Percentiles rank a stretch among this genome's conserved stretches.
phyloP scores from a whole-genome alignment of 106 monocot species.

The Allium fistulosum region DNA sequence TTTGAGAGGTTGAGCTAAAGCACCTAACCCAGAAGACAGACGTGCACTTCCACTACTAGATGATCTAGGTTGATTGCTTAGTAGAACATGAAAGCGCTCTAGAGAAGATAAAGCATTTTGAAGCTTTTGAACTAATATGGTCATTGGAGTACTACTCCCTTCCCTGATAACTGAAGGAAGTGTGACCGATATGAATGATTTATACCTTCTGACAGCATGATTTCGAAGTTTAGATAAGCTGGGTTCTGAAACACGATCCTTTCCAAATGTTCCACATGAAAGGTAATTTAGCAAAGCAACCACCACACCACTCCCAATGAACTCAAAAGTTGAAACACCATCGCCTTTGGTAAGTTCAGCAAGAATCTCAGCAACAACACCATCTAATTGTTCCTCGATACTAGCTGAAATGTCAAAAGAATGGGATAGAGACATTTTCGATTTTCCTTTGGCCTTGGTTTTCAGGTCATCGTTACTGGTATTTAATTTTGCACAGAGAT shows the following conservation, averaged over 20 bases:
- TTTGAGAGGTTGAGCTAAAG: slow-evolving; percentile 83
- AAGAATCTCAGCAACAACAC: slow-evolving; percentile 55
- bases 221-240: slow-evolving; percentile 74
- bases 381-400: slow-evolving; percentile 53
- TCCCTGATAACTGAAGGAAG: slow-evolving; percentile 35
- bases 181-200: slow-evolving; percentile 65
- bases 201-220: slow-evolving; percentile 68
- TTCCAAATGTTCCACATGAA: slow-evolving; percentile 85
- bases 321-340: slow-evolving; percentile 99
- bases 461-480: slow-evolving; percentile 40
- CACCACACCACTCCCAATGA: slow-evolving; percentile 97
- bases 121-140: slow-evolving; percentile 77
- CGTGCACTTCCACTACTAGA: slow-evolving; percentile 59
- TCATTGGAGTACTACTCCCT: slow-evolving; percentile 56
- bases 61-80: slow-evolving; percentile 81
- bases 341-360: slow-evolving; percentile 75
- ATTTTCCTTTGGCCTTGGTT: slow-evolving; percentile 78
- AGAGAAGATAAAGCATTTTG: slow-evolving; percentile 91
- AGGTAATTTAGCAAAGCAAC: slow-evolving; percentile 77
- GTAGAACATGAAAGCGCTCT: slow-evolving; percentile 92
- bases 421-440: slow-evolving; percentile 36
- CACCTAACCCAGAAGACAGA: slow-evolving; percentile 72
- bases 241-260: slow-evolving; percentile 60
- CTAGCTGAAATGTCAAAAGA: slow-evolving; percentile 49
- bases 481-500: slow-evolving; percentile 72